phyloP scores from a whole-genome alignment of 164 flowering plant species.

The Stephania yunnanensis region DNA sequence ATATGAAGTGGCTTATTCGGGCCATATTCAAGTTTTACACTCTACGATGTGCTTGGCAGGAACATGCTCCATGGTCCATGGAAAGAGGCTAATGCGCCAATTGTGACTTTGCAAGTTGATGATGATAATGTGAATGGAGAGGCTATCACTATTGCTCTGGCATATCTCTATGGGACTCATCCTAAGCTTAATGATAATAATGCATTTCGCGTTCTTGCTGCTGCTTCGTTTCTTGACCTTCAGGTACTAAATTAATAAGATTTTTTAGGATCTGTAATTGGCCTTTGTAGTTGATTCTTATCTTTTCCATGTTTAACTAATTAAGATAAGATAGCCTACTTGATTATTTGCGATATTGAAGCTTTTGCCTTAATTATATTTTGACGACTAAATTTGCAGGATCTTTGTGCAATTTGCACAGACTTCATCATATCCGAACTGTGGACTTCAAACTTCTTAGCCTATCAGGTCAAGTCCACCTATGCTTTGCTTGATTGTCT shows the following conservation, averaged over 20 bases:
- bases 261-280: background rate
- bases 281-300: background rate
- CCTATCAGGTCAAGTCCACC: constrained; percentile 65
- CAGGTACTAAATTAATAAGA: constrained; percentile 44
- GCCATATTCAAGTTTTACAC: background rate
- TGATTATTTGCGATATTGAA: background rate
- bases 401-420: constrained; percentile 92
- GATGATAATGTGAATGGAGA: constrained; percentile 85
- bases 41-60: constrained; percentile 35
- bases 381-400: constrained; percentile 44
- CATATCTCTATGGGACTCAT: constrained; percentile 88
- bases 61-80: constrained; percentile 99
- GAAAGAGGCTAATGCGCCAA: constrained; percentile 83
- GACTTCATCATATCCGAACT: constrained; percentile 90
- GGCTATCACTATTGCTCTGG: constrained; percentile 81
- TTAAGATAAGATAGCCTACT: background rate
- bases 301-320: background rate
- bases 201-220: constrained; percentile 97
- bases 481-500: constrained; percentile 1
- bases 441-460: constrained; percentile 92
- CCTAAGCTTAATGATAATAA: constrained; percentile 86
- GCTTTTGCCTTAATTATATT: background rate
- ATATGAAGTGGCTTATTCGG: constrained; percentile 6
- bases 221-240: constrained; percentile 97
- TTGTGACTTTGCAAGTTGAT: constrained; percentile 73